These are phyloP conservation scores for Trebouxia sp. DNA, from an alignment of 139 green algal genomes.

Conservation along the genomic window DNA sequence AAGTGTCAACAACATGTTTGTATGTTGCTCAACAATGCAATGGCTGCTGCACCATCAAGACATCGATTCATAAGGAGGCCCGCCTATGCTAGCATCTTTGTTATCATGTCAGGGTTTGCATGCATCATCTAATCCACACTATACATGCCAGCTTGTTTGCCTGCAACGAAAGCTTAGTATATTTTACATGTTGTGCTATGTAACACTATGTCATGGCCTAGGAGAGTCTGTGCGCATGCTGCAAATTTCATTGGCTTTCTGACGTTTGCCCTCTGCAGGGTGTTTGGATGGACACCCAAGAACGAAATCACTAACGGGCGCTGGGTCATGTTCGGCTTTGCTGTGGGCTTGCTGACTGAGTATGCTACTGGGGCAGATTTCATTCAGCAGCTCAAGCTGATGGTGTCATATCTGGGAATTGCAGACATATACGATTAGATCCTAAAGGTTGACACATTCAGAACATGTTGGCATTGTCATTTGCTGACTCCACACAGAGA, in stretches of 20 bases:
- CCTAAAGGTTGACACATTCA: not conserved
- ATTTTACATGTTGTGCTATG: not conserved
- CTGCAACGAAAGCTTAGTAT: not conserved
- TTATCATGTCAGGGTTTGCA: no score
- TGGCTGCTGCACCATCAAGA: not conserved
- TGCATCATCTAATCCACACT: not conserved
- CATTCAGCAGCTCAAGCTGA: constrained; percentile 83
- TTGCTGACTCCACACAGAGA: no score
- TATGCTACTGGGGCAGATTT: constrained; percentile 95
- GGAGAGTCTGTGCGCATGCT: not conserved
- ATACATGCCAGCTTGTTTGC: not conserved
- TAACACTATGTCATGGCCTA: not conserved
- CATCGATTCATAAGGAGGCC: no score
- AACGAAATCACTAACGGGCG: constrained; percentile 95
- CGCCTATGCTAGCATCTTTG: no score
- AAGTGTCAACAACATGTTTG: constrained; percentile 15
- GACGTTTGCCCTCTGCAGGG: constrained; percentile 40
- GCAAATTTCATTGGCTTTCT: not conserved
- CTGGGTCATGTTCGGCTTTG: constrained; percentile 97
- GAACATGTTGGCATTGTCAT: no score
- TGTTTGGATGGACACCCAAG: constrained; percentile 90
- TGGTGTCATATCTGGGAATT: constrained; percentile 84
- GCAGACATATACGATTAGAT: constrained; percentile 58
- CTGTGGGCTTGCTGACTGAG: constrained; percentile 93
- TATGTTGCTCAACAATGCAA: no score